These are phyloP conservation scores for Fusarium marasasianum DNA, from an alignment of 2,329 filamentous ascomycete species.

Conservation along the genomic window DNA sequence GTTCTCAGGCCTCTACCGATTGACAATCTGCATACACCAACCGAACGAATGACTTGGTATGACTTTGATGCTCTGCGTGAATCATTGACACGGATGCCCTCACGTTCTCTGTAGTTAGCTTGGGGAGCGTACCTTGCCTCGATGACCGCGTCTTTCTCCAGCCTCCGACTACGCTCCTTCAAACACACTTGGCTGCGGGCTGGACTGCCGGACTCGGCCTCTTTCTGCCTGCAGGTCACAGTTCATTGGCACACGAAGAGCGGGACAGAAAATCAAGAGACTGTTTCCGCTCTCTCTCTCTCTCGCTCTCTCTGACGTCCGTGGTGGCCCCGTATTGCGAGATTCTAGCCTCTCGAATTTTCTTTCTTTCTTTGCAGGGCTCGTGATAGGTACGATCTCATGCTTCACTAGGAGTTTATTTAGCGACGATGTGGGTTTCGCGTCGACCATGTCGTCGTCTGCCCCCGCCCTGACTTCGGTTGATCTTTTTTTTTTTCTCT, in stretches of 20 bases:
- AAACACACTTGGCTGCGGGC: background rate
- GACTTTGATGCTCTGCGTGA: background rate
- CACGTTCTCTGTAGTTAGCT: background rate
- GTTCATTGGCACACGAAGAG: slow-evolving; percentile 5
- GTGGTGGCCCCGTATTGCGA: background rate
- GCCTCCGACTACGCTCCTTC: background rate
- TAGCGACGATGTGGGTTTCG: slow-evolving; percentile 12
- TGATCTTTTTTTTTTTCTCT: slow-evolving; percentile 1
- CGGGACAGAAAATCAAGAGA: slow-evolving; percentile 3
- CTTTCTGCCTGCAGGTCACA: slow-evolving; percentile 8
- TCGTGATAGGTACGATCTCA: slow-evolving; percentile 28
- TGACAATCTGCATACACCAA: background rate
- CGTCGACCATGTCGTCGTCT: slow-evolving; percentile 11
- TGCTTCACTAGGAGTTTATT: slow-evolving; percentile 7
- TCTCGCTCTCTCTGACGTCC: background rate
- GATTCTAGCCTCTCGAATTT: slow-evolving; percentile 3
- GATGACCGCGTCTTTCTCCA: background rate
- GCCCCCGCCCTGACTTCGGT: slow-evolving; percentile 4
- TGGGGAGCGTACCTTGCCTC: background rate
- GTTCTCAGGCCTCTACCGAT: background rate
- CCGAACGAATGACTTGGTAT: background rate
- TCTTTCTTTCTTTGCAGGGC: slow-evolving; percentile 7
- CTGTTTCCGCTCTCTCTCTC: background rate
- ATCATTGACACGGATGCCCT: background rate
- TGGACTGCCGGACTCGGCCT: slow-evolving; percentile 25